Evolutionary conservation across 805 yeast genomes (phyloP).

Genomic region (Ogataea minuta): DNA sequence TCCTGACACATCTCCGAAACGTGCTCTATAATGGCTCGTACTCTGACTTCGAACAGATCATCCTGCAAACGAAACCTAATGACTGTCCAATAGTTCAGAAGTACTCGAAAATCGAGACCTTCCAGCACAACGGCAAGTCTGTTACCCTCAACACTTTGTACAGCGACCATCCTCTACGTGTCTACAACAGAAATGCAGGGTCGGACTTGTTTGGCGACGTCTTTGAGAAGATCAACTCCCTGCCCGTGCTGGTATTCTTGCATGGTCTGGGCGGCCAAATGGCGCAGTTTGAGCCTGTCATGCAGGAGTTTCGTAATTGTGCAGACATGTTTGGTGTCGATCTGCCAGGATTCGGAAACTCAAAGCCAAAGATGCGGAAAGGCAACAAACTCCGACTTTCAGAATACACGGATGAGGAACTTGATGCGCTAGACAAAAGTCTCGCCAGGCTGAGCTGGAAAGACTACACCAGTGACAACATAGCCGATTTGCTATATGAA

Average conservation of each 20-base stretch:
- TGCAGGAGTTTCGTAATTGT: slow-evolving; percentile 60
- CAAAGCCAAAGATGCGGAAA: slow-evolving; percentile 29
- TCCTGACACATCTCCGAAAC: slow-evolving; percentile 10
- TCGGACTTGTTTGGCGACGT: slow-evolving; percentile 22
- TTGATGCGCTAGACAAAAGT: slow-evolving; percentile 26
- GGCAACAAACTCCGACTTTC: slow-evolving; percentile 22
- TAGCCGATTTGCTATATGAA: slow-evolving; percentile 40
- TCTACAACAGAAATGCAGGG: slow-evolving; percentile 30
- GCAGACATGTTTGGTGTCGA: slow-evolving; percentile 70
- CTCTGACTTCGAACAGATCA: slow-evolving; percentile 41
- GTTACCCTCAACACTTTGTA: slow-evolving; percentile 42
- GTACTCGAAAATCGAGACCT: slow-evolving; percentile 40
- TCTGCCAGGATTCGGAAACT: slow-evolving; percentile 84
- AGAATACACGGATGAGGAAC: slow-evolving; percentile 20
- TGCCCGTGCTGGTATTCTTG: slow-evolving; percentile 64
- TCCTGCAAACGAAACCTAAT: slow-evolving; percentile 46
- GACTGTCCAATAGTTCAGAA: slow-evolving; percentile 55
- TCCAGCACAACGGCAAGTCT: slow-evolving; percentile 35
- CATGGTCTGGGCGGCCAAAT: slow-evolving; percentile 93
- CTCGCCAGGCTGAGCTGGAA: slow-evolving; percentile 35
- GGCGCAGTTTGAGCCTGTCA: slow-evolving; percentile 76
- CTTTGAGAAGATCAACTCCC: slow-evolving; percentile 38
- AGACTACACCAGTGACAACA: slow-evolving; percentile 42
- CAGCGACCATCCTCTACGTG: slow-evolving; percentile 51
- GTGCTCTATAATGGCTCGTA: slow-evolving; percentile 19